phyloP scores from a whole-genome alignment of 306 rosid genomes.

The Oemleria cerasiformis region DNA sequence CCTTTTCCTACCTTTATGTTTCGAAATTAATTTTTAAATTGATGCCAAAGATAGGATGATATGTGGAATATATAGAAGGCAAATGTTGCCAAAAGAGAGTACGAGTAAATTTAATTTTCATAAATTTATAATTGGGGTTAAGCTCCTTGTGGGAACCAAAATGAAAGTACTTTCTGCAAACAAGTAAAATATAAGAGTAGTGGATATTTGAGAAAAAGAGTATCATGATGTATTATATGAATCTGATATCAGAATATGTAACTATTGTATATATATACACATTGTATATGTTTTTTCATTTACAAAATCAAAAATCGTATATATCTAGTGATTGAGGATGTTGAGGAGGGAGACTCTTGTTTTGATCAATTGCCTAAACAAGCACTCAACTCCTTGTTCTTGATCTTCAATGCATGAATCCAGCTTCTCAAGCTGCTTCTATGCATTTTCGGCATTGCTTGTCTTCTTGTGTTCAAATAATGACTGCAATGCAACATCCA shows the following conservation, averaged over 20 bases:
- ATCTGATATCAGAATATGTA: background rate
- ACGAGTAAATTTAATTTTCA: background rate
- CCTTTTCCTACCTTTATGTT: no score
- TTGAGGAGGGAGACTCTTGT: constrained; percentile 48
- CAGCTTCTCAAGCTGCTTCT: constrained; percentile 27
- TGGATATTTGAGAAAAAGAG: no score
- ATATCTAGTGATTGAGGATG: constrained; percentile 33
- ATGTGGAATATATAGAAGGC: background rate
- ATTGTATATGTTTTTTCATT: constrained; percentile 14
- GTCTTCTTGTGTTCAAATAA: constrained; percentile 14
- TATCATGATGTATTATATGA: background rate
- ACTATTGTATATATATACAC: background rate
- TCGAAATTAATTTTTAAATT: no score
- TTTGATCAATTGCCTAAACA: constrained; percentile 41
- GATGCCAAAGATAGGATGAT: background rate
- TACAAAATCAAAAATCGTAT: constrained; percentile 31
- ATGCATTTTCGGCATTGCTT: constrained; percentile 19
- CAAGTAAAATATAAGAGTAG: background rate
- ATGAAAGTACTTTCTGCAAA: background rate
- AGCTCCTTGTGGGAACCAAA: background rate
- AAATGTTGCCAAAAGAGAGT: background rate
- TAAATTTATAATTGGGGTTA: background rate
- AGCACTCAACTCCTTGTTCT: constrained; percentile 33
- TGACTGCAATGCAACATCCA: constrained; percentile 26
- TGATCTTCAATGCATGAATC: constrained; percentile 39